Evolutionary conservation across 2,329 filamentous ascomycete genomes (phyloP), one percentile per base, ranked within the genome.

Genomic region (Curvularia hawaiiensis): DNA sequence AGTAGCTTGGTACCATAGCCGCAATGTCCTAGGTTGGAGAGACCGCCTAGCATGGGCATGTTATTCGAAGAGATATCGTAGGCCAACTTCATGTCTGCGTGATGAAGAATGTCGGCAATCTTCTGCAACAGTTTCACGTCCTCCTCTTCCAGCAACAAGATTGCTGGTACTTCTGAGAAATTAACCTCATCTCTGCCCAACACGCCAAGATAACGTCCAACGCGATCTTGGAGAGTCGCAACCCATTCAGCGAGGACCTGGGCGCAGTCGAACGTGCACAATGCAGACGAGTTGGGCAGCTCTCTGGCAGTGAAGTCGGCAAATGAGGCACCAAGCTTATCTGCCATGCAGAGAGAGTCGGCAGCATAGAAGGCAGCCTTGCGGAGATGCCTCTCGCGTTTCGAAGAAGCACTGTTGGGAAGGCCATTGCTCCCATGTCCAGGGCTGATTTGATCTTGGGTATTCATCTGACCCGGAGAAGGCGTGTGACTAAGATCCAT

Each of bases 311-410:
- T 89, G 60, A 91, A 88, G 62, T 97, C 92, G 8, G 90, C 89
- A 77, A 94, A 95, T 0, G 91, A 92, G 28, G 94, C 86, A 1
- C 92, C 92, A 12, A 95, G 84, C 71, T 90, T 93, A 74, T 96
- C 90, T 2, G 92, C 90, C 86, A 95, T 95, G 28, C 88, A 87
- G 9, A 99, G 84, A 0, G 93, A 96, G 74, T 97, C 92, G 1
- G 92, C 92, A 1, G 95, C 95, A 71, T 96, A 97, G 72, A 92
- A 96, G 0, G 94, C 95, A n/a, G 95, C 95, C 74, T 94, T 96
- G 43, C 94, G 89, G 20, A 98, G 82, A 69, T 96, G 91, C 63
- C 88, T 90, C 77, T 99, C 94, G 3, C 92, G 88, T 56, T 90
- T 88, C 0, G 90, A 88, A 11, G 84, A 86, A 11, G 82, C 78